A percentile compares a stretch with the other conserved stretches of the same genome.
These are phyloP conservation scores for Talaromyces adpressus DNA, from an alignment of 495 filamentous ascomycete genomes.

Conservation along the genomic window DNA sequence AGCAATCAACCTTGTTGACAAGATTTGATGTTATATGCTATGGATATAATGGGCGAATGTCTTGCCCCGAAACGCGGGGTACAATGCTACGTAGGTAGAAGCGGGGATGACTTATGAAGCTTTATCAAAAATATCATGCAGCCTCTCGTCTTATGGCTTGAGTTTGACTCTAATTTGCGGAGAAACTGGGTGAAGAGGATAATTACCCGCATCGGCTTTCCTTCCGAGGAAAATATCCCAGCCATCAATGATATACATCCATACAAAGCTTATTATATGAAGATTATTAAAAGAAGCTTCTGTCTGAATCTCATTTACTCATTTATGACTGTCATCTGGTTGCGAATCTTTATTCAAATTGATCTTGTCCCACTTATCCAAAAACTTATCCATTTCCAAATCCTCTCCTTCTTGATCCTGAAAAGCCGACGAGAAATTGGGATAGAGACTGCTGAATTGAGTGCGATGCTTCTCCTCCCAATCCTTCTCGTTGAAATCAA, in stretches of 20 bases:
- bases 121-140: neutral
- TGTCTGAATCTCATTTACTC: neutral
- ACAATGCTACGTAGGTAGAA: neutral
- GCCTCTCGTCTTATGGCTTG: neutral
- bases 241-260: no score
- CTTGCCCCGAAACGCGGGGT: neutral
- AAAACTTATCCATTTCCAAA: constrained; percentile 12
- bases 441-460: constrained; percentile 15
- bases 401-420: neutral
- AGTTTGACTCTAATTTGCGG: neutral
- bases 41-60: no score
- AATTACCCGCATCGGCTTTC: neutral
- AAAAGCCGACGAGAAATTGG: constrained; percentile 8
- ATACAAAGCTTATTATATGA: neutral
- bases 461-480: constrained; percentile 10
- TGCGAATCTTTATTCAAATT: neutral
- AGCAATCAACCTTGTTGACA: neutral
- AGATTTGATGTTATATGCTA: neutral
- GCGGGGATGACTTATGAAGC: neutral
- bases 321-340: neutral
- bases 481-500: constrained; percentile 10
- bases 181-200: neutral
- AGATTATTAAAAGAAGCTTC: no score
- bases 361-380: constrained; percentile 15
- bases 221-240: no score